Percentiles rank a stretch among this genome's conserved stretches.
Conservation (phyloP, 176 grass and related monocot genomes). For the Oropetium thomaeum region DNA sequence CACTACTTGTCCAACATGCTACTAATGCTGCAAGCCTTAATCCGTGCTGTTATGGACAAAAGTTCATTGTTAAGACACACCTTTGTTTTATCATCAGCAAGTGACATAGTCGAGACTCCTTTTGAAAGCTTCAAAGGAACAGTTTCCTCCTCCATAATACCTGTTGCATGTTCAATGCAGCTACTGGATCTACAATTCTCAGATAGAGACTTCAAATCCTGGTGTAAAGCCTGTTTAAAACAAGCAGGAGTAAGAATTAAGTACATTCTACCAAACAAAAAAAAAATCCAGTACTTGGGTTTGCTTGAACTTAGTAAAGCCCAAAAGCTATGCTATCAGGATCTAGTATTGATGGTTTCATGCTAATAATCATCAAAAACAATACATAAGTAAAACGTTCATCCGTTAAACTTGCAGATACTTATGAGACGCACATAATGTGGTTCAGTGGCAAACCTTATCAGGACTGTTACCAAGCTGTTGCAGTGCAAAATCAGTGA, state of each 20-base stretch:
- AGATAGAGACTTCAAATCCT: conserved; percentile 70
- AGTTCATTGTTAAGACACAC: conserved; percentile 18
- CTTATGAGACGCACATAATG: not conserved
- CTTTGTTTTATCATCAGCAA: conserved; percentile 60
- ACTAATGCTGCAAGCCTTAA: conserved; percentile 15
- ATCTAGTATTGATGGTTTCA: not conserved
- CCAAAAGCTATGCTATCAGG: conserved; percentile 4
- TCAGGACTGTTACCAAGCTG: conserved; percentile 59
- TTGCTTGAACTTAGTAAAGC: conserved; percentile 7
- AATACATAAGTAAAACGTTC: not conserved
- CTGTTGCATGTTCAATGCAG: conserved; percentile 92
- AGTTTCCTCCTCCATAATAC: conserved; percentile 85
- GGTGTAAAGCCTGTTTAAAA: conserved; percentile 65
- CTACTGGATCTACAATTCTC: conserved; percentile 85
- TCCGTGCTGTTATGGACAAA: not conserved
- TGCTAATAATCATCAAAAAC: not conserved
- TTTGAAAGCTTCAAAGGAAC: conserved; percentile 88
- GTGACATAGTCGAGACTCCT: conserved; percentile 75
- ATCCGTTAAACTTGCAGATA: not conserved
- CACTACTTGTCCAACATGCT: not conserved
- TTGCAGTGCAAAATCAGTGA: conserved; percentile 55
- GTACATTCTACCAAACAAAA: not conserved
- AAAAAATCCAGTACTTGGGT: not conserved
- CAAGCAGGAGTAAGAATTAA: conserved; percentile 16
- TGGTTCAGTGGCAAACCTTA: conserved; percentile 47